Base-by-base conservation (phyloP, 2,329 filamentous ascomycete species). In the Xylaria polymorpha region DNA sequence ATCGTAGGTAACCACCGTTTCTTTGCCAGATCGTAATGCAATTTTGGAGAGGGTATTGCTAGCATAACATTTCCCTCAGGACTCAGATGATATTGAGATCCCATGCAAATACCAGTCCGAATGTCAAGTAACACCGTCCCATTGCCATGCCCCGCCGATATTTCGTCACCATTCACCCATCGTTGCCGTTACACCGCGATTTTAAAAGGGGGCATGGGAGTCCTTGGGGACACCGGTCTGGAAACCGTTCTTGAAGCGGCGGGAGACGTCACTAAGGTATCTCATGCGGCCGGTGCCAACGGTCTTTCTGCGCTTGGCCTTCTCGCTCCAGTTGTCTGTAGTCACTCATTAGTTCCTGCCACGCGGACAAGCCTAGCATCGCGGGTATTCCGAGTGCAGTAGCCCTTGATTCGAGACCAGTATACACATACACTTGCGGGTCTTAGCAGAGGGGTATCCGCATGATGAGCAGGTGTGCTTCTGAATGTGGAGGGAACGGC, bases 301-400 rank as follows among this genome's bases (percentile, higher is more conserved):
- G 82, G 95, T 98, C 94, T 98, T 98, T 92, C 96, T 97, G 85
- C 96, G 90, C 94, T 98, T 98, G 80, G 94, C 95, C 93, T 99
- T 99, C 91, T 98, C 95, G 85, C 93, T 90, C 96, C 96, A 99
- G 93, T 99, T 98, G 92, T 91, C 95, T 98, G 82, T 66, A 59
- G 35, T 83, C 50, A 58, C 60, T 29, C 48, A 69, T 73, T 59
- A 69, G 63, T 66, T 62, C 62, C 63, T 37, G 37, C 39, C 41
- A 37, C 61, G 37, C 14, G 22, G 32, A 58, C 48, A 48, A 29
- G 32, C 37, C 59, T 22, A 20, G 35, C 44, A 59, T 65, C 29
- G 56, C 48, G 56, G 29, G 39, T 39, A 29, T 29, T 59, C 25
- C 25, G n/a, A 29, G 37, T 53, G 35, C 22, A 43, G 44, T 50